Conservation (phyloP, 208 protist genomes). For the Trypanosoma platydactyli region DNA sequence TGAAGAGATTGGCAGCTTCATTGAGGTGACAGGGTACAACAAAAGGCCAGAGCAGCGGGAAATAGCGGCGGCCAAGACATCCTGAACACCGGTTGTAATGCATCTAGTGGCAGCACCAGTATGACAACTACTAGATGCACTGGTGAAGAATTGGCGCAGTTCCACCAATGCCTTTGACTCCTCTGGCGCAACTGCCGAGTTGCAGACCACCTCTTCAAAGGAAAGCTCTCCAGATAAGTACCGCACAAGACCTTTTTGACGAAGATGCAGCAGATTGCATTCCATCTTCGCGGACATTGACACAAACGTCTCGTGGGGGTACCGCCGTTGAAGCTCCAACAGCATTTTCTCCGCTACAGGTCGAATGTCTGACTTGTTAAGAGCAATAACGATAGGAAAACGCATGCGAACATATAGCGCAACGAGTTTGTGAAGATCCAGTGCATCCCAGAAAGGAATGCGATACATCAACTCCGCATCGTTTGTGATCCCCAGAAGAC, state of each 20-base stretch:
- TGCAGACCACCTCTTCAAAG: constrained; percentile 21
- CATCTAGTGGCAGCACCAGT: not conserved
- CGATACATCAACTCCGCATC: constrained; percentile 33
- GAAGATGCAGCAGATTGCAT: constrained; percentile 69
- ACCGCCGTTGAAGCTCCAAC: constrained; percentile 41
- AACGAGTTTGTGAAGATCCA: constrained; percentile 88
- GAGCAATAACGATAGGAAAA: constrained; percentile 90
- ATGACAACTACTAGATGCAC: not conserved
- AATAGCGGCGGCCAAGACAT: constrained; percentile 73
- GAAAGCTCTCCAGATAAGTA: constrained; percentile 57
- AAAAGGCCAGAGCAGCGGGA: constrained; percentile 44
- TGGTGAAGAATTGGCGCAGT: constrained; percentile 20
- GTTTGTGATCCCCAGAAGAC: constrained; percentile 47
- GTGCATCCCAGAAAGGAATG: constrained; percentile 57
- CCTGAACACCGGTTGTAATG: constrained; percentile 78
- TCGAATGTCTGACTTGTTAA: constrained; percentile 92
- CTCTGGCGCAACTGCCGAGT: not conserved
- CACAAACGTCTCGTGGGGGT: constrained; percentile 76
- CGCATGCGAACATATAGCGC: constrained; percentile 87
- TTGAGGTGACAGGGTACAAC: constrained; percentile 67
- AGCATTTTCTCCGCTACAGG: constrained; percentile 40
- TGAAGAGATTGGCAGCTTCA: constrained; percentile 49
- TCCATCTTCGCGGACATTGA: constrained; percentile 80
- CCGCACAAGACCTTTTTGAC: constrained; percentile 46
- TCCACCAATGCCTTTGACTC: constrained; percentile 18